Conservation (phyloP, 2,329 filamentous ascomycete genomes). For the Colletotrichum tofieldiae region DNA sequence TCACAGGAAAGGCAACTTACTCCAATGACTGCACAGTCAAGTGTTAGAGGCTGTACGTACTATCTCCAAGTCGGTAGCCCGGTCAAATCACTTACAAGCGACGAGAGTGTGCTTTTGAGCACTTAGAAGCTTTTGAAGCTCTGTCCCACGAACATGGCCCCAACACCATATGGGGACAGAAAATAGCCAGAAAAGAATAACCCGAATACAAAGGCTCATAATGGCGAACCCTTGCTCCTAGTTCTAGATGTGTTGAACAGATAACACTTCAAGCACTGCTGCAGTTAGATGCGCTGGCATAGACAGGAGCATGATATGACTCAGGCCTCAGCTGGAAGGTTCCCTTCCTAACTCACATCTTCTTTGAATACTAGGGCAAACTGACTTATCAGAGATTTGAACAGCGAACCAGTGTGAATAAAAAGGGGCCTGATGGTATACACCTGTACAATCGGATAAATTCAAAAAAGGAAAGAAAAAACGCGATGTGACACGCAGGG, state of each 20-base stretch:
- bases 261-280: neutral
- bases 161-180: neutral
- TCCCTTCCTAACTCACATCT: neutral
- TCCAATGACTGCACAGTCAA: neutral
- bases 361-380: too few species aligned
- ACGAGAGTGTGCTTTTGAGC: constrained; percentile 48
- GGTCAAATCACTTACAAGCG: constrained; percentile 50
- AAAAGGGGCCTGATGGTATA: neutral
- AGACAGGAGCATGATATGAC: neutral
- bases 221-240: neutral
- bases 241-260: neutral
- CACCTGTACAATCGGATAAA: neutral
- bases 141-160: constrained; percentile 17
- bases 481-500: neutral
- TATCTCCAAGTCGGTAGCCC: too few species aligned
- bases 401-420: neutral
- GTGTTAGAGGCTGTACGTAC: neutral
- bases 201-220: neutral
- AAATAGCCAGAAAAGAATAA: neutral
- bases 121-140: constrained; percentile 34
- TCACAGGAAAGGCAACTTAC: neutral
- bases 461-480: neutral
- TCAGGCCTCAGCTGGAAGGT: neutral
- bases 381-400: too few species aligned
- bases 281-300: neutral